Percentiles rank a stretch among this genome's conserved stretches.
Evolutionary conservation across 495 filamentous ascomycete genomes (phyloP).

Genomic region (Cairneyella variabilis): DNA sequence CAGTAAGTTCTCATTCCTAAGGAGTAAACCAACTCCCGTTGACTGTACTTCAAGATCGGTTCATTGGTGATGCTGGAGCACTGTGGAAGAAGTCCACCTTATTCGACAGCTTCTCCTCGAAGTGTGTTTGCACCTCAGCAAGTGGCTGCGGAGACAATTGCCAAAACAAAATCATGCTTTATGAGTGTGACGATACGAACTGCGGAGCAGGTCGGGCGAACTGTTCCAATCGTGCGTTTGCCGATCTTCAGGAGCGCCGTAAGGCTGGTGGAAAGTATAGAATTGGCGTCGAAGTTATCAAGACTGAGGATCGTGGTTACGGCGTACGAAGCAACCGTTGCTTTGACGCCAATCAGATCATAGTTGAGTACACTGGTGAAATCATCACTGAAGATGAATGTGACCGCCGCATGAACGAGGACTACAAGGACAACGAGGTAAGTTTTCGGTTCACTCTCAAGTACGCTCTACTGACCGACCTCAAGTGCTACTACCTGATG

Average conservation of each 20-base stretch:
- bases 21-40: slow-evolving; percentile 12
- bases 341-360: slow-evolving; percentile 88
- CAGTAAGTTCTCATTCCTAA: slow-evolving; percentile 55
- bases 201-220: slow-evolving; percentile 66
- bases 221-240: slow-evolving; percentile 87
- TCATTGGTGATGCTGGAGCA: slow-evolving; percentile 82
- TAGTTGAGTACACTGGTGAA: slow-evolving; percentile 96
- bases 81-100: slow-evolving; percentile 79
- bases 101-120: slow-evolving; percentile 65
- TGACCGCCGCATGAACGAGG: slow-evolving; percentile 84
- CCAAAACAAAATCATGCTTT: slow-evolving; percentile 93
- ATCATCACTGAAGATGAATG: slow-evolving; percentile 94
- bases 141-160: slow-evolving; percentile 85
- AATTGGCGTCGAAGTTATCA: slow-evolving; percentile 89
- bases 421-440: slow-evolving; percentile 90
- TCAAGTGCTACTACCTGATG: slow-evolving; percentile 94
- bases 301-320: slow-evolving; percentile 83
- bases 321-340: slow-evolving; percentile 86
- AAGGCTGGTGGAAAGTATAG: slow-evolving; percentile 80
- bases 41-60: slow-evolving; percentile 60
- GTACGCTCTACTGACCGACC: slow-evolving; percentile 6
- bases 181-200: slow-evolving; percentile 90
- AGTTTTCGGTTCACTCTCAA: slow-evolving; percentile 23
- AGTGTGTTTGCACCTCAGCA: slow-evolving; percentile 74
- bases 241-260: slow-evolving; percentile 67